Base-by-base conservation (phyloP, 176 grass and related monocot species). In the maize (Zea mays) region DNA sequence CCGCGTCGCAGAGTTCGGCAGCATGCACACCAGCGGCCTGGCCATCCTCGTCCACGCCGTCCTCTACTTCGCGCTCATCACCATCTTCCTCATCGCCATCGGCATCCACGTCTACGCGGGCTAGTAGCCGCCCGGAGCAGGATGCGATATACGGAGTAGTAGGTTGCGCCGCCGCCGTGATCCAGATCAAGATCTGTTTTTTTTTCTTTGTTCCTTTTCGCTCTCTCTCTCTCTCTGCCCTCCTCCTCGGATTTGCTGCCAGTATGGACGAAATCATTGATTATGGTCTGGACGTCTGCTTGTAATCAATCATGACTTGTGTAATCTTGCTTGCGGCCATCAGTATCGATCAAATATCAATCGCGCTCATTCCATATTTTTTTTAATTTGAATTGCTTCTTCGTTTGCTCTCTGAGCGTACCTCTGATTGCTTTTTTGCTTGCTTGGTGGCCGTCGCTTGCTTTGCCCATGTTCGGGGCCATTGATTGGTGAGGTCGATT, bases 11-110 rank as follows among this genome's bases (percentile, higher is more conserved):
- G 91, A 90, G 73, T 93, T 93, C 69, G 65, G 75, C 9, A 74
- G 50, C 81, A 72, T 88, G 69, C 88, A 83, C 78, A 93, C 91
- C 36, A 88, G 74, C 81, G 85, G 82, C 47, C 20, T 90, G 68
- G 66, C 90, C 77, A 82, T 93, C 63, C 78, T 93, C 80, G 61
- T 93, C 67, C 90, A 93, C 86, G 74, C 91, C 64, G 44, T 90
- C 54, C 50, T 93, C 82, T 93, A 85, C 82, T 93, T 90, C 49
- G 85, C 74, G 3, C 85, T 90, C 49, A 45, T 85, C 64, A 66
- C 85, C 85, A 85, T 88, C 85, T 88, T 90, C 71, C 78, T 87
- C 71, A 45, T 93, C 49, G 84, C 90, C n/a, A 21, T 93, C 59
- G 90, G 90, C 1, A 78, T 93, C 55, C 87, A 93, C 82, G 75